Percentiles rank a stretch among this genome's conserved stretches.
Conservation (phyloP, 2,329 filamentous ascomycete genomes). For the Penicillium carneum region DNA sequence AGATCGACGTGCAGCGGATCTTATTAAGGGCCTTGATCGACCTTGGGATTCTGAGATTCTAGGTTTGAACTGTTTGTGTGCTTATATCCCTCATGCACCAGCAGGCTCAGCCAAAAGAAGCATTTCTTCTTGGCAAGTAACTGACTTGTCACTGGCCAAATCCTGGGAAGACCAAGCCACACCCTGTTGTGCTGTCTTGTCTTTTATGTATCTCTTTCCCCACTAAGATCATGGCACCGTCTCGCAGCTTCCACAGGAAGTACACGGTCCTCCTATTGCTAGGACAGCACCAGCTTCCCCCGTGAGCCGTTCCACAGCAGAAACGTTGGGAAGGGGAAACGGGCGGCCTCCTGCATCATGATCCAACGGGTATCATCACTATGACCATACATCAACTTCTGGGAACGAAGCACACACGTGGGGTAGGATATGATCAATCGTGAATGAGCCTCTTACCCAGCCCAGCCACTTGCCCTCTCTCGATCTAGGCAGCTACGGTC, state of each 20-base stretch:
- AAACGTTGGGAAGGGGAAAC: constrained; percentile 42
- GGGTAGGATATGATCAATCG: constrained; percentile 8
- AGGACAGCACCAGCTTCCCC: constrained; percentile 11
- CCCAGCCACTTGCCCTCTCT: background rate
- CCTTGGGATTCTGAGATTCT: constrained; percentile 17
- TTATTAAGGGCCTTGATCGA: constrained; percentile 22
- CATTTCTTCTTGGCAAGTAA: constrained; percentile 13
- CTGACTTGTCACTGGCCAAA: background rate
- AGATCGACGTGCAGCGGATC: constrained; percentile 26
- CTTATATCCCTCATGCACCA: constrained; percentile 29
- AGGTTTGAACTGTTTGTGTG: constrained; percentile 35
- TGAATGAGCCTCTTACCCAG: constrained; percentile 5
- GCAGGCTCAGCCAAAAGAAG: constrained; percentile 27
- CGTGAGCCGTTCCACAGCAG: constrained; percentile 43
- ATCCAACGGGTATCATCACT: constrained; percentile 29
- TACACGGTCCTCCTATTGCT: constrained; percentile 10
- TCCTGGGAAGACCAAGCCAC: constrained; percentile 5
- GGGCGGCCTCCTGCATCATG: constrained; percentile 44
- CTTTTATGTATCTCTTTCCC: constrained; percentile 4
- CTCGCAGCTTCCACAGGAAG: background rate
- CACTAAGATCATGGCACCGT: background rate
- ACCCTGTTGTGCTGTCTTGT: constrained; percentile 6
- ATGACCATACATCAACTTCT: constrained; percentile 9
- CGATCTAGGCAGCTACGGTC: constrained; percentile 1
- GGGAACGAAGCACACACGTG: constrained; percentile 18